phyloP scores from a whole-genome alignment of 2,329 filamentous ascomycete species.

The Pseudopyricularia cyperi region DNA sequence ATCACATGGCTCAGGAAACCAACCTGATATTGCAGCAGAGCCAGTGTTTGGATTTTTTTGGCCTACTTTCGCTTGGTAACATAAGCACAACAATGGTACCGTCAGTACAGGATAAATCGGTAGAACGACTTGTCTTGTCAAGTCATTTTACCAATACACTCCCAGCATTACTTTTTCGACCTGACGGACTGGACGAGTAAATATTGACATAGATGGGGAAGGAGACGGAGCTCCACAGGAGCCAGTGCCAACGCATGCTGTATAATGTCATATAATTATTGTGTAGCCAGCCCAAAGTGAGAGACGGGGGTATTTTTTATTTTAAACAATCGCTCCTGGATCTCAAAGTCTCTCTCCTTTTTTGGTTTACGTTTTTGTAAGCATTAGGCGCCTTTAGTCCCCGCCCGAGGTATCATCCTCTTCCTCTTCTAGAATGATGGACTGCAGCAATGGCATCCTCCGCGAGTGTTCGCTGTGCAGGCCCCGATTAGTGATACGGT shows the following conservation, averaged over 20 bases:
- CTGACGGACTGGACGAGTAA: neutral
- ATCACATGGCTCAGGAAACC: neutral
- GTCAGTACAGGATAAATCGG: neutral
- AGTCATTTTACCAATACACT: neutral
- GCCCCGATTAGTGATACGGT: neutral
- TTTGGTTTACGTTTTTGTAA: neutral
- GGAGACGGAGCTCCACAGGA: neutral
- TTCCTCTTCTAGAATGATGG: conserved; percentile 3
- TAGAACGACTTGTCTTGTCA: neutral
- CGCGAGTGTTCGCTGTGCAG: conserved; percentile 2
- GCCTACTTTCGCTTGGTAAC: neutral
- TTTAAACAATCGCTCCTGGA: neutral
- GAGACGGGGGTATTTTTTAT: neutral
- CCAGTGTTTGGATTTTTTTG: neutral
- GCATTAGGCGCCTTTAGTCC: neutral
- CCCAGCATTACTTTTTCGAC: neutral
- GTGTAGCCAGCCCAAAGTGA: neutral
- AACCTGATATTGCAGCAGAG: neutral
- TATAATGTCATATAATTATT: conserved; percentile 1
- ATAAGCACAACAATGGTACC: neutral
- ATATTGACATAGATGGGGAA: too few relatives aligned
- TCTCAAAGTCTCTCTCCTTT: neutral
- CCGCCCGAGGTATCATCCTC: conserved; percentile 1
- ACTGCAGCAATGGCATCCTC: conserved; percentile 3
- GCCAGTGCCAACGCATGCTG: neutral